Percentiles rank a stretch among this genome's conserved stretches.
Evolutionary conservation across 352 stramenopile genomes (phyloP).

Genomic region (Pythium insidiosum): DNA sequence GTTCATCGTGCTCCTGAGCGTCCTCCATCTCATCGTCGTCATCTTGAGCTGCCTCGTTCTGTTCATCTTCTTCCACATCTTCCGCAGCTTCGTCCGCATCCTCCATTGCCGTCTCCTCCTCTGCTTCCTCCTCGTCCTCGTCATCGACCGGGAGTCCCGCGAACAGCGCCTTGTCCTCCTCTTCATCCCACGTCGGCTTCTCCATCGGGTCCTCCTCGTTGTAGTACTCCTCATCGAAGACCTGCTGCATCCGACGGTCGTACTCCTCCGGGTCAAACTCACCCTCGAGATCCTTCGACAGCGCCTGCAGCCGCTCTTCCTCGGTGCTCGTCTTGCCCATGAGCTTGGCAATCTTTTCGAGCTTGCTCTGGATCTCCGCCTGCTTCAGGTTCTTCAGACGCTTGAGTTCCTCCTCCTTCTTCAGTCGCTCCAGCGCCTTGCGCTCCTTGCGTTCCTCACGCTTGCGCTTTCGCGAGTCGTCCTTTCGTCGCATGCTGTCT

Average conservation of each 20-base stretch:
- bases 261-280: constrained; percentile 97
- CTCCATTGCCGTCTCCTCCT: constrained; percentile 14
- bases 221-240: constrained; percentile 99
- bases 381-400: constrained; percentile 98
- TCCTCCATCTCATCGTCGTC: constrained; percentile 19
- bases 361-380: constrained; percentile 91
- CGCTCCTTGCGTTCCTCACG: constrained; percentile 90
- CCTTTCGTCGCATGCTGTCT: constrained; percentile 91
- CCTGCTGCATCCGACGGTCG: constrained; percentile 93
- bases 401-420: constrained; percentile 96
- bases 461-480: constrained; percentile 95
- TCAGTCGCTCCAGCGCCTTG: constrained; percentile 93
- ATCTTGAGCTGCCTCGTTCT: constrained; percentile 13
- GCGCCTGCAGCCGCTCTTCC: constrained; percentile 33
- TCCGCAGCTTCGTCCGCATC: constrained; percentile 16
- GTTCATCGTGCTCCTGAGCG: constrained; percentile 10
- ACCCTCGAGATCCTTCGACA: constrained; percentile 80
- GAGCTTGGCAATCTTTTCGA: constrained; percentile 88
- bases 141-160: constrained; percentile 51
- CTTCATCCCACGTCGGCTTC: constrained; percentile 75
- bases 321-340: constrained; percentile 70
- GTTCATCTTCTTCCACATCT: constrained; percentile 16
- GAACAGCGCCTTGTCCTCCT: constrained; percentile 83
- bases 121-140: constrained; percentile 50
- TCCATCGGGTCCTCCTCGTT: constrained; percentile 64